Percentiles rank a stretch among this genome's conserved stretches.
Evolutionary conservation across 345 rosid genomes (phyloP).

Genomic region (Eutrema yunnanense): DNA sequence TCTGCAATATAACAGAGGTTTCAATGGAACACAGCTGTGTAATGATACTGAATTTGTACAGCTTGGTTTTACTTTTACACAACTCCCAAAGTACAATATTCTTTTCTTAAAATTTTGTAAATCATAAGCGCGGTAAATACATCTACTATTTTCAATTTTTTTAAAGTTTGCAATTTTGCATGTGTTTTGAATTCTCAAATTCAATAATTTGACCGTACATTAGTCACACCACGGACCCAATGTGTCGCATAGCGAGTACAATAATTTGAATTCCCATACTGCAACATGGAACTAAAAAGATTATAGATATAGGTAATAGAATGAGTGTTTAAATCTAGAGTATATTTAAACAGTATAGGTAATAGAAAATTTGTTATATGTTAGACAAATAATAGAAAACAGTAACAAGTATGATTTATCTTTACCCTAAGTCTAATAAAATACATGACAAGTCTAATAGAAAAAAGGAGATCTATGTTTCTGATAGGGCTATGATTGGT

Average conservation of each 20-base stretch:
- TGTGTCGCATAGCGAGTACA: not conserved
- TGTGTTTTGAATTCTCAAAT: not conserved
- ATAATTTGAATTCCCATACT: not conserved
- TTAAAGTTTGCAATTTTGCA: not conserved
- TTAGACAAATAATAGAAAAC: not conserved
- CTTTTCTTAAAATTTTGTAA: not conserved
- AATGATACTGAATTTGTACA: not conserved
- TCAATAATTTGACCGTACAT: not conserved
- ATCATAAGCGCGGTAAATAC: not conserved
- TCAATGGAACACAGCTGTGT: conserved; percentile 24
- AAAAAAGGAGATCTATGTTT: not conserved
- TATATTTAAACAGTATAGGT: no score
- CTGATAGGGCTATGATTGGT: no score
- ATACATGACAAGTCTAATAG: not conserved
- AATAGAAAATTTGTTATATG: not conserved
- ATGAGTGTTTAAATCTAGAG: no score
- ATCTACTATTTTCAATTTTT: not conserved
- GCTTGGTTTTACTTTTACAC: not conserved
- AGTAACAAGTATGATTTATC: not conserved
- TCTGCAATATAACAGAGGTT: conserved; percentile 1
- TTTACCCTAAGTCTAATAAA: not conserved
- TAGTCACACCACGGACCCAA: not conserved
- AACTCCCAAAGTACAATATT: conserved; percentile 11
- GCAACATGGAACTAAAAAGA: not conserved
- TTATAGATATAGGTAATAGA: no score